Percentiles rank a stretch among this genome's conserved stretches.
These are phyloP conservation scores for Microsporum ferrugineum DNA, from an alignment of 2,329 filamentous ascomycete genomes.

Conservation along the genomic window DNA sequence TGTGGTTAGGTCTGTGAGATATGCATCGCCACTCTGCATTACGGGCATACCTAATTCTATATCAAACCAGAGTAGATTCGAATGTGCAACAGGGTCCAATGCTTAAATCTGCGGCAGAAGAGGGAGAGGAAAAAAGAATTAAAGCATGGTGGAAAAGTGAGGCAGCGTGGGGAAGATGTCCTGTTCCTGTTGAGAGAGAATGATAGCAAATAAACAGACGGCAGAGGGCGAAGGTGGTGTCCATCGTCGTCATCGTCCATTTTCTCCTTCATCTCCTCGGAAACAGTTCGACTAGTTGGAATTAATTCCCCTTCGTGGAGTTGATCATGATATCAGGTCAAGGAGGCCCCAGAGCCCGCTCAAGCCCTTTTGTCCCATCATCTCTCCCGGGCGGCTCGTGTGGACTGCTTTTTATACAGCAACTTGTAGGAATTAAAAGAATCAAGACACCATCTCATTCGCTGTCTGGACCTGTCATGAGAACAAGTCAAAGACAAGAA, in stretches of 20 bases:
- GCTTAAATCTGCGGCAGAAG: background rate
- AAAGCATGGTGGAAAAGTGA: background rate
- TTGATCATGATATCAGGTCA: background rate
- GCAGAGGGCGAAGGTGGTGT: background rate
- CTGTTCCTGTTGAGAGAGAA: background rate
- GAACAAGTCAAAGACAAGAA: background rate
- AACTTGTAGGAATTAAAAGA: background rate
- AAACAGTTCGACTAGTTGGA: no score
- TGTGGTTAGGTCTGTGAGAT: background rate
- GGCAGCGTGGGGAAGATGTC: background rate
- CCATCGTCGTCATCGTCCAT: background rate
- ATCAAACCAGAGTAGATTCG: background rate
- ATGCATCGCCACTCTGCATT: background rate
- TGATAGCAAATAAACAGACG: background rate
- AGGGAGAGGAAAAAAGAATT: background rate
- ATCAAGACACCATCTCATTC: background rate
- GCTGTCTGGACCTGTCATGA: background rate
- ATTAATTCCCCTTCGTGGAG: background rate
- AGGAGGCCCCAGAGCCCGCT: background rate
- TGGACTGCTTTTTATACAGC: background rate
- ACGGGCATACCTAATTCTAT: no score
- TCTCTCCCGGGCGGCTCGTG: background rate
- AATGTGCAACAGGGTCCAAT: conserved; percentile 1
- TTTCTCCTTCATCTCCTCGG: background rate
- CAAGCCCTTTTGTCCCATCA: background rate